phyloP scores from a whole-genome alignment of 2,329 filamentous ascomycete genomes.

The Clonostachys solani region DNA sequence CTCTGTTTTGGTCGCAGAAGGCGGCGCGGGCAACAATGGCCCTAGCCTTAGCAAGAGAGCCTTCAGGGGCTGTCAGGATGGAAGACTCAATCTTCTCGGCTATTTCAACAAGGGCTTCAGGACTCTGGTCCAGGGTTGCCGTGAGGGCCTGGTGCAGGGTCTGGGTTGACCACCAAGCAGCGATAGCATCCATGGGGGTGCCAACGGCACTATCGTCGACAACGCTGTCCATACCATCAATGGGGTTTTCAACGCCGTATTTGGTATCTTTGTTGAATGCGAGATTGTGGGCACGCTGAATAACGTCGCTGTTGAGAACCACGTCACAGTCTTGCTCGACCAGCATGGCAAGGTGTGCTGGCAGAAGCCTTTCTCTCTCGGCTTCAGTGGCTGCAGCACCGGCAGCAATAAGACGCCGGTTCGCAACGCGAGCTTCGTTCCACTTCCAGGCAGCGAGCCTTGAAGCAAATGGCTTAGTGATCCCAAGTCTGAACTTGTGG shows the following conservation, averaged over 20 bases:
- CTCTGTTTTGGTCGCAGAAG: slow-evolving; percentile 48
- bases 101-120: slow-evolving; percentile 9
- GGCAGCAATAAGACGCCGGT: slow-evolving; percentile 29
- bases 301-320: slow-evolving; percentile 71
- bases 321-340: slow-evolving; percentile 78
- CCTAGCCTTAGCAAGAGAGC: slow-evolving; percentile 65
- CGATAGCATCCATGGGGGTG: slow-evolving; percentile 83
- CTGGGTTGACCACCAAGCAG: slow-evolving; percentile 84
- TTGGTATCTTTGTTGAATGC: slow-evolving; percentile 81
- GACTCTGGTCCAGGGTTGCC: slow-evolving; percentile 52
- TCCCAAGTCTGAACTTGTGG: slow-evolving; percentile 57
- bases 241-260: slow-evolving; percentile 56
- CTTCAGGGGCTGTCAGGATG: slow-evolving; percentile 69
- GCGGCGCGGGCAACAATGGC: slow-evolving; percentile 56
- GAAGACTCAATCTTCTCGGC: slow-evolving; percentile 54
- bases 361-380: slow-evolving; percentile 54
- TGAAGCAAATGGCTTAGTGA: slow-evolving; percentile 66
- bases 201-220: slow-evolving; percentile 82
- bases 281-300: slow-evolving; percentile 84
- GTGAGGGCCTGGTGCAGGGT: slow-evolving; percentile 67
- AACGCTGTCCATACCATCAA: slow-evolving; percentile 75
- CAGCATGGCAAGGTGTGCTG: slow-evolving; percentile 70
- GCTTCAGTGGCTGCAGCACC: slow-evolving; percentile 24
- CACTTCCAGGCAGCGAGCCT: slow-evolving; percentile 74
- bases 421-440: slow-evolving; percentile 71